phyloP scores from a whole-genome alignment of 148 eudicot species.

The Nyssa sinensis region DNA sequence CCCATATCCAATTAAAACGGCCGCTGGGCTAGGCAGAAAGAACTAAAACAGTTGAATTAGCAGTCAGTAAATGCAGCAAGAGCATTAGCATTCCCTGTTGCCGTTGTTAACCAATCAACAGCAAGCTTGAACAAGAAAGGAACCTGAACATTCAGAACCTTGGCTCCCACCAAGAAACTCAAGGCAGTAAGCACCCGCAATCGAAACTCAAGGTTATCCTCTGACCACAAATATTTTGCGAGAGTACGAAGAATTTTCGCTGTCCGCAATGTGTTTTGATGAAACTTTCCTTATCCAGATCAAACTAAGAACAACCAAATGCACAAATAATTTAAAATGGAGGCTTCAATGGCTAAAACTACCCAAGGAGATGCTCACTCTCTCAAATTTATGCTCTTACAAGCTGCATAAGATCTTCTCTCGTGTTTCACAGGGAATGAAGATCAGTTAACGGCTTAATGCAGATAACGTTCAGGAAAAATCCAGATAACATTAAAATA shows the following conservation, averaged over 20 bases:
- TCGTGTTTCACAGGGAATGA: background rate
- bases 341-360: background rate
- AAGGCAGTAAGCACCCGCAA: slow-evolving; percentile 76
- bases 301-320: background rate
- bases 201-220: slow-evolving; percentile 80
- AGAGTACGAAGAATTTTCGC: slow-evolving; percentile 70
- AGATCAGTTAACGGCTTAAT: background rate
- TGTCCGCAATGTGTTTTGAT: slow-evolving; percentile 43
- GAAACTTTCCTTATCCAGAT: slow-evolving; percentile 2
- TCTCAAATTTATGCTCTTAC: background rate
- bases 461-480: background rate
- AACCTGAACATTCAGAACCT: slow-evolving; percentile 95
- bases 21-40: slow-evolving; percentile 87
- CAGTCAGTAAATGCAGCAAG: slow-evolving; percentile 77
- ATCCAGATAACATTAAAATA: background rate
- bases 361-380: background rate
- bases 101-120: slow-evolving; percentile 85
- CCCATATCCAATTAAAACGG: slow-evolving; percentile 88
- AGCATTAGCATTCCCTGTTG: slow-evolving; percentile 73
- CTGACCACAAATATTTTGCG: slow-evolving; percentile 76
- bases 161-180: slow-evolving; percentile 86
- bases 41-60: slow-evolving; percentile 68
- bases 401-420: background rate
- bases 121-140: slow-evolving; percentile 93
- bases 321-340: too few relatives aligned